These are phyloP conservation scores for Aspergillus heteromorphus DNA, from an alignment of 495 filamentous ascomycete genomes.

Conservation along the genomic window DNA sequence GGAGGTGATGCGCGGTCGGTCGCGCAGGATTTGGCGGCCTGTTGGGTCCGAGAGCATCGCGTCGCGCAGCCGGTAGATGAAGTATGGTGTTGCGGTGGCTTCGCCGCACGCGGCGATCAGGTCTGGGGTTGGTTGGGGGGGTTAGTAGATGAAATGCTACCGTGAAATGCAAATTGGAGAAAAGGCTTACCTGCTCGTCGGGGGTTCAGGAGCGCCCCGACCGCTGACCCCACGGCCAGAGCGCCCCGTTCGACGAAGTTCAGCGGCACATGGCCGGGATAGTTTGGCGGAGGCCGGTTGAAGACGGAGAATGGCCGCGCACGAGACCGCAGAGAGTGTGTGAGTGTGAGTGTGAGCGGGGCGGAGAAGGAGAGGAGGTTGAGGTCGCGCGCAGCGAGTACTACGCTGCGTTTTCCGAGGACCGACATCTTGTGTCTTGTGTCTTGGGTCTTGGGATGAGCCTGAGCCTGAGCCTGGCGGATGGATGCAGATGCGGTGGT, in stretches of 20 bases:
- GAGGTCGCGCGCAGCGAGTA: slow-evolving; percentile 17
- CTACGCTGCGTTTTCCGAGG: slow-evolving; percentile 20
- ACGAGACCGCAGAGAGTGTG: slow-evolving; percentile 5
- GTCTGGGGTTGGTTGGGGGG: slow-evolving; percentile 46
- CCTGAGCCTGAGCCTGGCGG: slow-evolving; percentile 7
- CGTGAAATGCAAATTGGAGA: not conserved
- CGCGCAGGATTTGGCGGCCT: slow-evolving; percentile 85
- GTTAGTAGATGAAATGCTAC: not conserved
- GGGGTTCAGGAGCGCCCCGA: slow-evolving; percentile 74
- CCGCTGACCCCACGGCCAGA: slow-evolving; percentile 76
- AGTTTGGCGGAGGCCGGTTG: slow-evolving; percentile 66
- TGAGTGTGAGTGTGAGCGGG: too few relatives aligned
- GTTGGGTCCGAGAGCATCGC: slow-evolving; percentile 82
- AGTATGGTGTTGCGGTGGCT: slow-evolving; percentile 89
- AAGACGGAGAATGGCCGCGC: slow-evolving; percentile 63
- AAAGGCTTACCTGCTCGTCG: slow-evolving; percentile 58
- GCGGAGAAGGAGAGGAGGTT: not conserved
- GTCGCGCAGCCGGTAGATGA: slow-evolving; percentile 85
- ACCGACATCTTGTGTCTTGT: slow-evolving; percentile 27
- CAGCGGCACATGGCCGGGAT: slow-evolving; percentile 89
- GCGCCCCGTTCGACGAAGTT: slow-evolving; percentile 67
- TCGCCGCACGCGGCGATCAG: slow-evolving; percentile 92
- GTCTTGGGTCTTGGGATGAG: not conserved
- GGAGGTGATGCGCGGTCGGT: slow-evolving; percentile 83
- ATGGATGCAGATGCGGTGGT: slow-evolving; percentile 15